These are phyloP conservation scores for Colletotrichum horii DNA, from an alignment of 2,329 filamentous ascomycete genomes.

Conservation along the genomic window DNA sequence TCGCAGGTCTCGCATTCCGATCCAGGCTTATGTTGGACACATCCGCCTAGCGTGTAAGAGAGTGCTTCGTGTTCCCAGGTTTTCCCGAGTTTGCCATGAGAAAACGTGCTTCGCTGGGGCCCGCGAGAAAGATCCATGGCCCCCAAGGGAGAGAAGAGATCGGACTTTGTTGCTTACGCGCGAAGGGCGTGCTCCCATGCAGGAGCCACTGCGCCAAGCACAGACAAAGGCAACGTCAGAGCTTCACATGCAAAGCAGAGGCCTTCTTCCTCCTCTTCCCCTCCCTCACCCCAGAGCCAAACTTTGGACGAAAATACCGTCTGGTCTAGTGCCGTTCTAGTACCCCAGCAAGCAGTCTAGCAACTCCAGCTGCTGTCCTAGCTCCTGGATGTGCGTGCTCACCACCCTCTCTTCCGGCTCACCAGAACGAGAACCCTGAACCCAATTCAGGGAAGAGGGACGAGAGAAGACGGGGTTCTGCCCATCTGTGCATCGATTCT, in stretches of 20 bases:
- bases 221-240: constrained; percentile 9
- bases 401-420: not conserved
- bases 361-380: not conserved
- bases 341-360: not conserved
- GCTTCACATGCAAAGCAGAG: not conserved
- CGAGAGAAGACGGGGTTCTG: not conserved
- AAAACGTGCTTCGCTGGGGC: not conserved
- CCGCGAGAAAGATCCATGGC: not conserved
- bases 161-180: not conserved
- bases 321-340: not conserved
- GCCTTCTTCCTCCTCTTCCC: not conserved
- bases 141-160: not conserved
- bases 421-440: constrained; percentile 5
- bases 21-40: not conserved
- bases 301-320: constrained; percentile 17
- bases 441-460: not conserved
- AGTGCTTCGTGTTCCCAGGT: not conserved
- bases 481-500: not conserved
- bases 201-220: not conserved
- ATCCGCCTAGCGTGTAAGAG: constrained; percentile 4
- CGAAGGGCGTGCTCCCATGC: constrained; percentile 4
- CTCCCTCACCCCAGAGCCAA: not conserved
- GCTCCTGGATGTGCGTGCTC: not conserved
- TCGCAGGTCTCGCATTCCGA: not conserved
- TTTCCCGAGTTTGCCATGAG: not conserved